A percentile compares a stretch with the other conserved stretches of the same genome.
These are phyloP conservation scores for Verticillium tricorpus DNA, from an alignment of 2,329 filamentous ascomycete species.

Conservation along the genomic window DNA sequence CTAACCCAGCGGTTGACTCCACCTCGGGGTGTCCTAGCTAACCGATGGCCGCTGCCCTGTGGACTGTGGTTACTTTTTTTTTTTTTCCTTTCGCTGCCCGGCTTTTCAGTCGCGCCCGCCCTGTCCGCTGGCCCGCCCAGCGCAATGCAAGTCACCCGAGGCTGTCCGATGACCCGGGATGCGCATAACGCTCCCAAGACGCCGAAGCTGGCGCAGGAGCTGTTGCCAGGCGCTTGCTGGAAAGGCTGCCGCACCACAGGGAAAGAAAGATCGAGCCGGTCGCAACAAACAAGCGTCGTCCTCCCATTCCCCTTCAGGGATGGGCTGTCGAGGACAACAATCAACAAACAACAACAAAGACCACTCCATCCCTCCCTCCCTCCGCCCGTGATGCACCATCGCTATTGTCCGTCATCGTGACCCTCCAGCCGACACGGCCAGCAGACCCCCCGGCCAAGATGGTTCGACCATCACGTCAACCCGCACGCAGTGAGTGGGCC, in stretches of 20 bases:
- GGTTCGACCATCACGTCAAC: neutral
- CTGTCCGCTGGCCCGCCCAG: neutral
- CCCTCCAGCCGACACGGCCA: neutral
- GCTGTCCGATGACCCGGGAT: slow-evolving; percentile 4
- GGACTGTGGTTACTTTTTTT: neutral
- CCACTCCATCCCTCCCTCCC: too few relatives aligned
- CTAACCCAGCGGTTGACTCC: neutral
- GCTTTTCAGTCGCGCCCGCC: neutral
- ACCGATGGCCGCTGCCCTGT: neutral
- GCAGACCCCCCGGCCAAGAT: neutral
- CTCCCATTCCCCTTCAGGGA: neutral
- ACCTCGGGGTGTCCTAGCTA: neutral
- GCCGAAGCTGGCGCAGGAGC: neutral
- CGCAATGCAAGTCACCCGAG: slow-evolving; percentile 7
- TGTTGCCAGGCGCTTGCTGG: neutral
- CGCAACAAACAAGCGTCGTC: neutral
- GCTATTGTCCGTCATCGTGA: neutral
- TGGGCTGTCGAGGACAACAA: neutral
- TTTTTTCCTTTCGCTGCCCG: neutral
- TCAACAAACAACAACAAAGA: neutral
- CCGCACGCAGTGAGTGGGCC: neutral
- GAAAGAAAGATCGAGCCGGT: neutral
- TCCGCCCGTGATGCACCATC: neutral
- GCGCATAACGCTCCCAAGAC: neutral
- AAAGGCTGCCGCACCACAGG: neutral